Base-by-base conservation (phyloP, 768 basidiomycete genomes). In the Mycena indigotica region DNA sequence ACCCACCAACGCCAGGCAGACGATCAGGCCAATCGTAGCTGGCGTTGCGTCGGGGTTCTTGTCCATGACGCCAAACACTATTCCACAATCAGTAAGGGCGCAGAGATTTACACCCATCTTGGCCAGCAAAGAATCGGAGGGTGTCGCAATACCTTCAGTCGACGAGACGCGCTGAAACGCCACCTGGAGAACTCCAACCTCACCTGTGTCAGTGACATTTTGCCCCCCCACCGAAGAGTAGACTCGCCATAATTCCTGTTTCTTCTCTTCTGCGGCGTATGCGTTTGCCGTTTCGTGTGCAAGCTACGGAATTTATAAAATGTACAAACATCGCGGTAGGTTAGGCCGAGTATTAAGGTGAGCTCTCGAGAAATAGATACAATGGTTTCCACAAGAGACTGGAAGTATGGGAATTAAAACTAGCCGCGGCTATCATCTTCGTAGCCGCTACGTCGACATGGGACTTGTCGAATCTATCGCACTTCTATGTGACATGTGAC, bases 251-350 rank as follows among this genome's bases (percentile, higher is more conserved):
- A 44, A 35, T 35, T 38, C 45, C 32, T 50, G 10, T 40, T 50
- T 55, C n/a, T 28, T n/a, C 8, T 8, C 46, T 8, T 48, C 46
- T 2, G 41, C 30, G 89, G 52, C 88, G 86, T 72, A 89, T 86
- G 45, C 85, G 78, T 65, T 88, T 89, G 41, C 89, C 89, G 52
- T 86, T 77, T 66, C 91, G 89, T n/a, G n/a, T n/a, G n/a, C n/a
- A n/a, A n/a, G n/a, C n/a, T n/a, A n/a, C n/a, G n/a, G n/a, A n/a
- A n/a, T n/a, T n/a, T n/a, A n/a, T n/a, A n/a, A n/a, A n/a, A n/a
- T n/a, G n/a, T n/a, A n/a, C n/a, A n/a, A n/a, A n/a, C n/a, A n/a
- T n/a, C n/a, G n/a, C n/a, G n/a, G n/a, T n/a, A n/a, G n/a, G n/a
- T n/a, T n/a, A n/a, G n/a, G n/a, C n/a, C n/a, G n/a, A n/a, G n/a